Base-by-base conservation (phyloP, 2,329 filamentous ascomycete genomes). In the Botrytis cinerea region DNA sequence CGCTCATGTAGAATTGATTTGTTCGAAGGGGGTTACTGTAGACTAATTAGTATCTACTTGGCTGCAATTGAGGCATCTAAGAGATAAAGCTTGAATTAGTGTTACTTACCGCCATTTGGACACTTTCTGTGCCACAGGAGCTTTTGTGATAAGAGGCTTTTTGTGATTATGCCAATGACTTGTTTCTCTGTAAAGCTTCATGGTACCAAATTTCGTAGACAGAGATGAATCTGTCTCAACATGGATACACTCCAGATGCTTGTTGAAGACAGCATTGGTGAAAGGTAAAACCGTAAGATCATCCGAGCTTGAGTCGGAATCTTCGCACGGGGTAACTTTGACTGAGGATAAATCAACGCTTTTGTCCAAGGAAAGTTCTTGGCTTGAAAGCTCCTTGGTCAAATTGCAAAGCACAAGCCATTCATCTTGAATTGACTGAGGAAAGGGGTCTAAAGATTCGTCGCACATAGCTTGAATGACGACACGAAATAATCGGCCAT, bases 121-220 rank as follows among this genome's bases (percentile, higher is more conserved):
- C 2, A 81, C 79, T 71, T 89, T 71, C 83, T 83, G 75, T 83
- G 85, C 70, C 80, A 81, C 10, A 78, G 82, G 1, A 76, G 80
- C 22, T 76, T 84, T 86, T 2, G 79, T 76, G 40, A 87, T 84
- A 4, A 89, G 76, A 0, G 85, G 83, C 40, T 83, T 85, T 76
- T 87, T 89, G 48, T 85, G 83, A 72, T 89, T 90, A 76, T 92
- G 89, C 90, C 89, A 92, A 78, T 92, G 89, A 0, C 83, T 82
- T 4, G 86, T 80, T 73, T 89, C 86, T 73, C 83, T 78, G 76
- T 86, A 87, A 25, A 85, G 77, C 66, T 82, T 82, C 74, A 81
- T 76, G 1, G 77, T 67, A 8, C 76, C 76, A 35, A 79, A 67
- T 43, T 75, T 73, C 38, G 76, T 73, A 2, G 75, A 57, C 32